Evolutionary conservation across 805 yeast species (phyloP), one percentile per base, ranked within the genome.

Genomic region (Lachancea mirantina): DNA sequence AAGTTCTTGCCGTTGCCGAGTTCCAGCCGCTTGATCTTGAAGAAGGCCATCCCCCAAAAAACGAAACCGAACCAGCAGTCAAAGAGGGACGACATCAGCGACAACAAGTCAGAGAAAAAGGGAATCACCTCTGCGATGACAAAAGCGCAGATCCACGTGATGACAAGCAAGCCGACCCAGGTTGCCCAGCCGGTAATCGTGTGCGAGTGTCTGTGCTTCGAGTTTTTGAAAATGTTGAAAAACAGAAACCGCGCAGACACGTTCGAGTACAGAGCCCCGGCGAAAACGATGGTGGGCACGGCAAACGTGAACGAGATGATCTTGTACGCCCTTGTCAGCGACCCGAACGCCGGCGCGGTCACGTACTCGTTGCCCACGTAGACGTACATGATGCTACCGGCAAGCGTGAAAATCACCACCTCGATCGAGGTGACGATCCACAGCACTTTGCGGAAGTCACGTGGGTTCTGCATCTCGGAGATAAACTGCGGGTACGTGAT

Each of bases 11-110:
- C 52, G 30, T 55, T 55, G 28, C 53, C 49, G 20, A 55, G 52
- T n/a, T 52, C 54, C 31, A 57, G 55, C n/a, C n/a, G n/a, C 40
- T 61, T 62, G 42, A 72, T 55, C 43, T 67, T 63, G 47, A 70
- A 64, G 50, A 51, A 74, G 0, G 80, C 79, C 19, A 71, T 66
- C 10, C 77, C 72, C 80, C 80, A 74, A 43, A 74, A 74, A 5
- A 74, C 71, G 43, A 72, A 74, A 0, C 80, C 80, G 42, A 74
- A 75, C 76, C 78, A 75, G 49, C 79, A 73, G 50, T 74, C 80
- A 45, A 74, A 74, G 32, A 75, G 56, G 2, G 81, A 73, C 9
- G 74, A 68, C 78, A 74, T 73, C 44, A 74, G 55, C 3, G 77
- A 65, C 20, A 74, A 57, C 39, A 74, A 52, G 43, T 74, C 79